Evolutionary conservation across 768 basidiomycete species (phyloP).

Genomic region (Punctularia strigosozonata): DNA sequence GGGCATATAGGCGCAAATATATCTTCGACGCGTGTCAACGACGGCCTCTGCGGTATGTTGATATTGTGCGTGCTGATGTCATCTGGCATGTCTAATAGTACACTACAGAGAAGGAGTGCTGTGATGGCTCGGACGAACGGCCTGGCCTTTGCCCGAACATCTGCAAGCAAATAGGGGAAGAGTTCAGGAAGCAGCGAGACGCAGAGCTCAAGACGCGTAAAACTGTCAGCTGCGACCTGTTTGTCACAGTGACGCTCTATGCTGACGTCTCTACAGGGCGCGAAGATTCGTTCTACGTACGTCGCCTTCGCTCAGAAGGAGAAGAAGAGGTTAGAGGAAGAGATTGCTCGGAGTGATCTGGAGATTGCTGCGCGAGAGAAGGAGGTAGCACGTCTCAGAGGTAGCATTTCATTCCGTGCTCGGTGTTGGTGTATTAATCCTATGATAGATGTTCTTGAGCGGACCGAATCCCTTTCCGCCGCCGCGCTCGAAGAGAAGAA

Average conservation of each 20-base stretch:
- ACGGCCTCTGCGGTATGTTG: slow-evolving; percentile 82
- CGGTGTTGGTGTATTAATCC: not conserved
- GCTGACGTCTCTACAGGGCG: slow-evolving; percentile 59
- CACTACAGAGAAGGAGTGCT: slow-evolving; percentile 72
- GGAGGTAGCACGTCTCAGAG: slow-evolving; percentile 64
- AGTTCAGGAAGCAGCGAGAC: slow-evolving; percentile 51
- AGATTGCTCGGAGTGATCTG: slow-evolving; percentile 35
- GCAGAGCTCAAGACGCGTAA: slow-evolving; percentile 70
- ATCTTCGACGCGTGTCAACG: slow-evolving; percentile 73
- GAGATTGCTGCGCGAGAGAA: slow-evolving; percentile 56
- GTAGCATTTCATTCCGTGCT: slow-evolving; percentile 24
- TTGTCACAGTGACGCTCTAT: no score
- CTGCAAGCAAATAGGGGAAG: slow-evolving; percentile 68
- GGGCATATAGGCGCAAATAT: slow-evolving; percentile 81
- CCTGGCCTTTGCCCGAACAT: slow-evolving; percentile 67
- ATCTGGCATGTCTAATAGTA: not conserved
- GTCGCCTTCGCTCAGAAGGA: slow-evolving; percentile 83
- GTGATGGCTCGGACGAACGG: slow-evolving; percentile 91
- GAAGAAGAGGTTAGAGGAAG: slow-evolving; percentile 67
- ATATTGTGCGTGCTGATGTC: not conserved
- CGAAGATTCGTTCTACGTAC: slow-evolving; percentile 85
- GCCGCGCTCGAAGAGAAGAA: slow-evolving; percentile 79
- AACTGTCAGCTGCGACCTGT: slow-evolving; percentile 71
- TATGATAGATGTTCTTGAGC: slow-evolving; percentile 58
- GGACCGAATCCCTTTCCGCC: slow-evolving; percentile 66